Percentiles rank a stretch among this genome's conserved stretches.
Conservation (phyloP, 208 protist species). For the Trypanosoma scelopori region DNA sequence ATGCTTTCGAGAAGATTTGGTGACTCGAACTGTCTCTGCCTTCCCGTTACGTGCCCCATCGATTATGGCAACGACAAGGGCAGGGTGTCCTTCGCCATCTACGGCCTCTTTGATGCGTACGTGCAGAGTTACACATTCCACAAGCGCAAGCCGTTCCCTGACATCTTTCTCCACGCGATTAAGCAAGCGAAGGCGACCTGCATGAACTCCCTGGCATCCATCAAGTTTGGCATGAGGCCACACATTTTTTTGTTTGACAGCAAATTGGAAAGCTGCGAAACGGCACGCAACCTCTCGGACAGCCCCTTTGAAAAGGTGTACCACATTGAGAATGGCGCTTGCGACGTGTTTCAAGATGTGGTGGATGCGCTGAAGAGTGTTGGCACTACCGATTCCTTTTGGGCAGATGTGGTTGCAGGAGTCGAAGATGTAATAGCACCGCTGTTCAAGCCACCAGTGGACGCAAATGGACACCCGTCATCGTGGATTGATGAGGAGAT, state of each 20-base stretch:
- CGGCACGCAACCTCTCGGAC: slow-evolving; percentile 51
- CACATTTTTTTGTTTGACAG: slow-evolving; percentile 84
- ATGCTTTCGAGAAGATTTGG: slow-evolving; percentile 32
- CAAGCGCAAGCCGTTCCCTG: slow-evolving; percentile 80
- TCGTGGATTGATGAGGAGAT: slow-evolving; percentile 81
- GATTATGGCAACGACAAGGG: slow-evolving; percentile 39
- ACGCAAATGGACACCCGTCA: slow-evolving; percentile 34
- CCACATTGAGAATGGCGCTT: slow-evolving; percentile 62
- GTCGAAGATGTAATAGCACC: slow-evolving; percentile 66
- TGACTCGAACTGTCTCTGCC: slow-evolving; percentile 45
- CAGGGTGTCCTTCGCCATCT: slow-evolving; percentile 57
- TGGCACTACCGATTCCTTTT: slow-evolving; percentile 63
- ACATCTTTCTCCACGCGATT: slow-evolving; percentile 71
- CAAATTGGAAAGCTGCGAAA: slow-evolving; percentile 59
- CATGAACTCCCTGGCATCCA: slow-evolving; percentile 54
- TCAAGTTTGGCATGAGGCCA: slow-evolving; percentile 64
- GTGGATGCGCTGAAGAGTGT: slow-evolving; percentile 52
- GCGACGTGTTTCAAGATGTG: slow-evolving; percentile 71
- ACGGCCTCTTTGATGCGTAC: slow-evolving; percentile 73
- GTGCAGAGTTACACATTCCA: slow-evolving; percentile 69
- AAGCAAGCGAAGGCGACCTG: slow-evolving; percentile 47
- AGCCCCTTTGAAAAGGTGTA: slow-evolving; percentile 68
- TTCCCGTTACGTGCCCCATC: slow-evolving; percentile 56
- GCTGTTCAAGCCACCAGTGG: slow-evolving; percentile 46
- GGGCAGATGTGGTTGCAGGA: slow-evolving; percentile 51